These are phyloP conservation scores for Coemansia sp. DNA, from an alignment of 192 early-diverging fungal species.

Conservation along the genomic window DNA sequence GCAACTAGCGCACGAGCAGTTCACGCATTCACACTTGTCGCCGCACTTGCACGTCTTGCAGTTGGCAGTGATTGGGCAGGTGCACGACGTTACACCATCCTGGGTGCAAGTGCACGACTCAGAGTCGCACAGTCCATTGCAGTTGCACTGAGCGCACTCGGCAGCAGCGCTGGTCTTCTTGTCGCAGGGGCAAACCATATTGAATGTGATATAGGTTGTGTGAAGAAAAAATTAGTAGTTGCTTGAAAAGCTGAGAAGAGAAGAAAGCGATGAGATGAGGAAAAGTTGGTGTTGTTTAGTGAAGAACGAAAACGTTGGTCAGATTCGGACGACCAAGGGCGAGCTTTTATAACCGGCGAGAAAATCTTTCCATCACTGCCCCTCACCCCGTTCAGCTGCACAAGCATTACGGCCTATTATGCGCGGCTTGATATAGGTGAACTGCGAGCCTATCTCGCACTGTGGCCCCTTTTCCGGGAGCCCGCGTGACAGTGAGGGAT, in stretches of 20 bases:
- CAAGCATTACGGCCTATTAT: not conserved
- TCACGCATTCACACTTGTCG: conserved; percentile 31
- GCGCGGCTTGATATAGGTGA: not conserved
- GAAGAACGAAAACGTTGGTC: not conserved
- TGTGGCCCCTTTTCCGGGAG: not conserved
- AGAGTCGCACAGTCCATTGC: conserved; percentile 30
- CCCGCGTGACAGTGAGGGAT: not conserved
- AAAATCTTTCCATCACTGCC: not conserved
- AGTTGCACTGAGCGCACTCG: conserved; percentile 23
- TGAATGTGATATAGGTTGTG: not conserved
- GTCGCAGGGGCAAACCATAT: conserved; percentile 18
- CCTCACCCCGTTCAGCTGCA: not conserved
- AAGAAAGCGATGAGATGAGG: not conserved
- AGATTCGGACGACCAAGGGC: not conserved
- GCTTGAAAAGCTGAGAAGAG: not conserved
- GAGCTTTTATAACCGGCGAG: not conserved
- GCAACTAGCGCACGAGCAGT: conserved; percentile 17
- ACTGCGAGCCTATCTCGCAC: not conserved
- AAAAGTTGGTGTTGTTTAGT: not conserved
- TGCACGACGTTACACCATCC: conserved; percentile 26
- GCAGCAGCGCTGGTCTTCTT: conserved; percentile 18
- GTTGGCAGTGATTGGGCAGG: conserved; percentile 19
- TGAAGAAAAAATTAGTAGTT: not conserved
- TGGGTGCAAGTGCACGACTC: conserved; percentile 37
- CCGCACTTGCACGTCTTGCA: conserved; percentile 37